These are phyloP conservation scores for Usnea hakonensis DNA, from an alignment of 495 filamentous ascomycete species.

Conservation along the genomic window DNA sequence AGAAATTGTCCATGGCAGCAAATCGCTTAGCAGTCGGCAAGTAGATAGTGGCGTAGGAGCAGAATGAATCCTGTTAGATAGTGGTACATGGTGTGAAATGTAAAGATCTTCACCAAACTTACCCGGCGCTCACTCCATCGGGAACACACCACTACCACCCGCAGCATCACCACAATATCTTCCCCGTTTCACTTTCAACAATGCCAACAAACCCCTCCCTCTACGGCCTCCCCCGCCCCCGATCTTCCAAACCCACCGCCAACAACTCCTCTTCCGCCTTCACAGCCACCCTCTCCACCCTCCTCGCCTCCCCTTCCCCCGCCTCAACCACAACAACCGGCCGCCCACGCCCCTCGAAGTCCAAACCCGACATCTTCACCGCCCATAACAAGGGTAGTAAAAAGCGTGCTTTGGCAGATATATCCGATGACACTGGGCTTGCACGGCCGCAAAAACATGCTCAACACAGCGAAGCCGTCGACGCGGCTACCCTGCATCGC, in stretches of 20 bases:
- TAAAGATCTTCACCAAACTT: too few relatives aligned
- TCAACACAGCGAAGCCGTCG: constrained; percentile 36
- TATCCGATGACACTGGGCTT: constrained; percentile 27
- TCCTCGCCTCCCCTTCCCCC: constrained; percentile 48
- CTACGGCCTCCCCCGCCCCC: constrained; percentile 66
- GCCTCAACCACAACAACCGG: constrained; percentile 37
- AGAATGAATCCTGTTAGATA: too few relatives aligned
- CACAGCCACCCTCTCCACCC: constrained; percentile 59
- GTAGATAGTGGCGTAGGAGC: too few relatives aligned
- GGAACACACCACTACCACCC: background rate
- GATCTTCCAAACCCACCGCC: constrained; percentile 34
- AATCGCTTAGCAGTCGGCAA: too few relatives aligned
- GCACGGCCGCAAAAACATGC: constrained; percentile 30
- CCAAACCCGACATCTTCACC: constrained; percentile 63
- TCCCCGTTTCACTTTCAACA: background rate
- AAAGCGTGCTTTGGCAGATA: constrained; percentile 52
- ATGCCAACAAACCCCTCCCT: constrained; percentile 57
- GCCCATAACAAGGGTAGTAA: constrained; percentile 61
- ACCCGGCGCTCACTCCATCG: too few relatives aligned
- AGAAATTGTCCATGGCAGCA: too few relatives aligned
- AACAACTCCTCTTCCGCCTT: constrained; percentile 52
- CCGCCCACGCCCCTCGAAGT: constrained; percentile 58
- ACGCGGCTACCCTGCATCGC: constrained; percentile 44
- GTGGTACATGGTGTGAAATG: too few relatives aligned
- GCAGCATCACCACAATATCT: background rate